These are phyloP conservation scores for Corchorus capsularis DNA, from an alignment of 345 rosid species.

Conservation along the genomic window DNA sequence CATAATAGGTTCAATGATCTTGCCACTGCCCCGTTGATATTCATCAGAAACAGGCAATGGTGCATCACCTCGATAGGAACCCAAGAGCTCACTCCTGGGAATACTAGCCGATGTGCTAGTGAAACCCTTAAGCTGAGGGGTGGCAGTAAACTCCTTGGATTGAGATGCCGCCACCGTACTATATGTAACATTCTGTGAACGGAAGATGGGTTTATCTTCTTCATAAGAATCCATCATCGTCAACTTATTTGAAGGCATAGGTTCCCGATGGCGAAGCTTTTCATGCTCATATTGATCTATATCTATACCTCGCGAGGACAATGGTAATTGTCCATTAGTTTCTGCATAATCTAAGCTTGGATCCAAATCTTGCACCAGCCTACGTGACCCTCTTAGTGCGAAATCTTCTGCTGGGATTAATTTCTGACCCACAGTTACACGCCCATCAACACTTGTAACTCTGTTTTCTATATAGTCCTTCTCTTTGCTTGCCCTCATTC, in stretches of 20 bases:
- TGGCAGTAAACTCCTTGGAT: constrained; percentile 32
- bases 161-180: constrained; percentile 31
- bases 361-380: constrained; percentile 29
- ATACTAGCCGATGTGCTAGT: constrained; percentile 39
- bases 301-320: constrained; percentile 27
- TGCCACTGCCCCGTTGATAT: constrained; percentile 34
- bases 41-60: constrained; percentile 39
- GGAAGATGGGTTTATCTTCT: constrained; percentile 35
- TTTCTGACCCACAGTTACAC: constrained; percentile 34
- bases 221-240: constrained; percentile 32
- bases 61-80: constrained; percentile 36
- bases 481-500: constrained; percentile 33
- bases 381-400: constrained; percentile 32
- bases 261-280: constrained; percentile 35
- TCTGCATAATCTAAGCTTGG: constrained; percentile 40
- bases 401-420: constrained; percentile 38
- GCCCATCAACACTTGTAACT: constrained; percentile 26
- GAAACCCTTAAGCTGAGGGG: constrained; percentile 34
- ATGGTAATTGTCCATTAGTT: constrained; percentile 28
- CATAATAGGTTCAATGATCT: constrained; percentile 34
- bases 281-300: constrained; percentile 34
- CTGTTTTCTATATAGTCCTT: constrained; percentile 37
- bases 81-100: constrained; percentile 33
- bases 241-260: constrained; percentile 34
- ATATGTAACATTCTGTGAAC: constrained; percentile 39